These are phyloP conservation scores for Lecanoromycetidae sp. DNA, from an alignment of 2,329 filamentous ascomycete species.

Conservation along the genomic window DNA sequence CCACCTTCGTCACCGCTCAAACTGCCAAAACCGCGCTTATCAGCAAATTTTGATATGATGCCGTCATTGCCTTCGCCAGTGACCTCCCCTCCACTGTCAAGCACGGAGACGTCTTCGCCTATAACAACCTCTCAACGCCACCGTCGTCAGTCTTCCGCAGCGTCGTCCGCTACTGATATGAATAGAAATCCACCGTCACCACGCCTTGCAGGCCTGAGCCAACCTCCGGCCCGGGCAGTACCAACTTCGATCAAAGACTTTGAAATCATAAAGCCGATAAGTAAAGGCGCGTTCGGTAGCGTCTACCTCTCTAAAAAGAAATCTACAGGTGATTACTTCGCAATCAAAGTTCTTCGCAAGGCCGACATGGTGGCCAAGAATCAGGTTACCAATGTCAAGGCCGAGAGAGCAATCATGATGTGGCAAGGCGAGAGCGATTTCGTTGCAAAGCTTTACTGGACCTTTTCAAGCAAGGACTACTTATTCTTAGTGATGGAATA, in stretches of 20 bases:
- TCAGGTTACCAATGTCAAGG: conserved; percentile 97
- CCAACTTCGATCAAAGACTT: conserved; percentile 98
- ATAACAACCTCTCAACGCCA: conserved; percentile 37
- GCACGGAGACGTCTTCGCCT: conserved; percentile 41
- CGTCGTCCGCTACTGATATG: conserved; percentile 59
- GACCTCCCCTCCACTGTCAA: conserved; percentile 73
- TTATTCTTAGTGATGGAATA: conserved; percentile 99
- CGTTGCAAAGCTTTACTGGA: conserved; percentile 98
- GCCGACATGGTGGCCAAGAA: conserved; percentile 99
- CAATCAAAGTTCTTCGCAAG: conserved; percentile 97
- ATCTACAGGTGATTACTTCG: conserved; percentile 94
- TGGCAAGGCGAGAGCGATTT: conserved; percentile 99
- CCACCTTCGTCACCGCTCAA: conserved; percentile 74
- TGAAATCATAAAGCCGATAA: conserved; percentile 98
- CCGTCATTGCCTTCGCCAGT: conserved; percentile 66
- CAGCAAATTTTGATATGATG: conserved; percentile 38
- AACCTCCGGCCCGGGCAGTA: conserved; percentile 74
- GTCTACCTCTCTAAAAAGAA: conserved; percentile 98
- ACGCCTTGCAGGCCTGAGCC: conserved; percentile 61
- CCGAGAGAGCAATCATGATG: conserved; percentile 99
- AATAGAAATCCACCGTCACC: conserved; percentile 66
- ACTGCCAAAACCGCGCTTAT: too few species aligned
- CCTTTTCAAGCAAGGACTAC: conserved; percentile 98
- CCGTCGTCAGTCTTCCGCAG: conserved; percentile 80
- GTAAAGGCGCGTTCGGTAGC: conserved; percentile 94